Base-by-base conservation (phyloP, 176 grass and related monocot species). In the Phragmites australis region DNA sequence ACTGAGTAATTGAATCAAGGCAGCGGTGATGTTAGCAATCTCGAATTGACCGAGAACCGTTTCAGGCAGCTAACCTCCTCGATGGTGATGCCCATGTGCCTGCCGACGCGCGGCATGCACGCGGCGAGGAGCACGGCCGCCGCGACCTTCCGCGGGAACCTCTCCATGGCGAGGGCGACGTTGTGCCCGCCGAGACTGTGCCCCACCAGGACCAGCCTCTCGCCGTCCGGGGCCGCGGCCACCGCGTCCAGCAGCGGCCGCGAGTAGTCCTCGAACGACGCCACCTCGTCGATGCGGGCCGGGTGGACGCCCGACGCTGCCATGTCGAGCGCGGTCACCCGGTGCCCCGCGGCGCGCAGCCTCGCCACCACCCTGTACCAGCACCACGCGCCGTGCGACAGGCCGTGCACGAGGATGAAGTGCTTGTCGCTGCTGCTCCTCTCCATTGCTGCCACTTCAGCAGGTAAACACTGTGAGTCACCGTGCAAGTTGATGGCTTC, bases 181-280 rank as follows among this genome's bases (percentile, higher is more conserved):
- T 6, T 74, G 26, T 82, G 63, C 12, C 86, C 89, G n/a, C 85
- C 85, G 42, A 78, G 43, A 75, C 90, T 92, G 80, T 92, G 90
- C 1, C 87, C 87, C 8, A 92, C 83, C 8, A 86, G 79, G 25
- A 89, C 83, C 62, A 86, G 61, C 70, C 70, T 75, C 41, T 92
- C 90, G 52, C 52, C 59, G 6, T 31, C 43, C 1, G 78, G 39
- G 0, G 71, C 68, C 9, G 10, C 32, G 1, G 77, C 77, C 50
- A 89, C 68, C 5, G 51, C 82, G 23, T 88, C 85, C n/a, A 88
- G 82, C 82, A 85, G 65, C 25, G 89, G 86, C 21, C 60, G 25
- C 45, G 82, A 83, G 75, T 93, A 93, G 10, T 93, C 90, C 50
- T 87, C 90, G 45, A 92, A 84, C 15, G 87, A 89, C 6, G 17